Conservation (phyloP, 768 basidiomycete species). For the Fomitopsis serialis region DNA sequence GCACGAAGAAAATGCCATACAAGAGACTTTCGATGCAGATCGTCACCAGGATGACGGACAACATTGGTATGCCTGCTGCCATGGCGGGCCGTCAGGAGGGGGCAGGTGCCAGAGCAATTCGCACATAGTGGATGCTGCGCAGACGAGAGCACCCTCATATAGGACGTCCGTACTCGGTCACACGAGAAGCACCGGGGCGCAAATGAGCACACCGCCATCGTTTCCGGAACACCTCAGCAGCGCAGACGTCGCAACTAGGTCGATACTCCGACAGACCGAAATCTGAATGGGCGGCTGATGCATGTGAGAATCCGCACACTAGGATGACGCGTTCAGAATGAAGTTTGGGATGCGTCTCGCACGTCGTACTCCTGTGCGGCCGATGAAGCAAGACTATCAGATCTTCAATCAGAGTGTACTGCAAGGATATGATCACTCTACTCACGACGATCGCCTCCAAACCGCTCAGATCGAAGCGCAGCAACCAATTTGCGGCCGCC, state of each 20-base stretch:
- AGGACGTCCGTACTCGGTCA: background rate
- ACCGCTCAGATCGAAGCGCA: too few relatives aligned
- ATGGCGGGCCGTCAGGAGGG: background rate
- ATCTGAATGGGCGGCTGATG: background rate
- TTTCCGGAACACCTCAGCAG: background rate
- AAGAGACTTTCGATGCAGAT: background rate
- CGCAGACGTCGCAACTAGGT: background rate
- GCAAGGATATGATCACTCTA: too few relatives aligned
- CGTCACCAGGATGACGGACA: background rate
- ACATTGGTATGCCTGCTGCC: background rate
- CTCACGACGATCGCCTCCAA: too few relatives aligned
- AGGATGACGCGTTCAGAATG: too few relatives aligned
- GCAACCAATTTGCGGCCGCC: too few relatives aligned
- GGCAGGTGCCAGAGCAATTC: background rate
- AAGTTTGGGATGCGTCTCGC: too few relatives aligned
- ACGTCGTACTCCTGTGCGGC: too few relatives aligned
- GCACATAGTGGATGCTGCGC: background rate
- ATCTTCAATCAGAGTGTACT: too few relatives aligned
- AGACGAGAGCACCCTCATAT: background rate
- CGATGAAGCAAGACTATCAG: too few relatives aligned
- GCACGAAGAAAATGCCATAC: constrained; percentile 1
- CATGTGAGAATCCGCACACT: background rate
- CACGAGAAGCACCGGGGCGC: background rate
- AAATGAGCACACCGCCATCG: background rate
- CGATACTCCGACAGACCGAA: background rate